Conservation (phyloP, 768 basidiomycete genomes). For the Neoboletus brunneissimus region DNA sequence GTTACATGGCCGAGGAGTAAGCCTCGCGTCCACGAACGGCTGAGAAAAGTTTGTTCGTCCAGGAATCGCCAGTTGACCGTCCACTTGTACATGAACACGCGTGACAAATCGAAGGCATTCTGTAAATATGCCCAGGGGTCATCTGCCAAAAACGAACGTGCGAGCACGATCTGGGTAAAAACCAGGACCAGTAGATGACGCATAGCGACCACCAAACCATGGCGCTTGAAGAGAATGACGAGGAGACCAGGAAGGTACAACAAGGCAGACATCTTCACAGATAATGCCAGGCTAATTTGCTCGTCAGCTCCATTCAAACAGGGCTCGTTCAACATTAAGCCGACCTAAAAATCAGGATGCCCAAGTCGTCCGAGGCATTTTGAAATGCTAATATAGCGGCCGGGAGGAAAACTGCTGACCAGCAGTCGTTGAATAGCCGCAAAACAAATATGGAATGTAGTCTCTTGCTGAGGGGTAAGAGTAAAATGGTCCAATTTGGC, state of each 20-base stretch:
- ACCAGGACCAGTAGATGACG: conserved; percentile 44
- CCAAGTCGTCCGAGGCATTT: conserved; percentile 55
- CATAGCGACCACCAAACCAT: conserved; percentile 53
- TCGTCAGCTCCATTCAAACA: neutral
- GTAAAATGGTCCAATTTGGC: conserved; percentile 69
- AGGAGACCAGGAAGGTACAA: conserved; percentile 88
- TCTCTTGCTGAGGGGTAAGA: conserved; percentile 86
- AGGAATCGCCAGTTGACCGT: conserved; percentile 97
- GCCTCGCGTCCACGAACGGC: conserved; percentile 52
- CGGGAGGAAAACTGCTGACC: conserved; percentile 68
- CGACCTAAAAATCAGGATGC: conserved; percentile 72
- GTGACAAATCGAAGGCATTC: conserved; percentile 81
- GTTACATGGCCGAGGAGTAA: conserved; percentile 67
- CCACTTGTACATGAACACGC: conserved; percentile 93
- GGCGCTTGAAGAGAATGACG: conserved; percentile 74
- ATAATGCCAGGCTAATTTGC: conserved; percentile 51
- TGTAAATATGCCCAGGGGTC: conserved; percentile 63
- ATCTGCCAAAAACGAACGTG: conserved; percentile 64
- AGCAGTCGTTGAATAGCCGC: conserved; percentile 94
- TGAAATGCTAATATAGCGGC: conserved; percentile 67
- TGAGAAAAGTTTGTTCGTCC: conserved; percentile 72
- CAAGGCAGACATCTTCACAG: conserved; percentile 92
- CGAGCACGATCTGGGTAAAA: conserved; percentile 55
- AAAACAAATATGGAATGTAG: conserved; percentile 91
- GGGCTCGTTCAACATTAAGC: conserved; percentile 16